Evolutionary conservation across 768 basidiomycete genomes (phyloP), one percentile per base, ranked within the genome.

Genomic region (Termitomyces sp.): DNA sequence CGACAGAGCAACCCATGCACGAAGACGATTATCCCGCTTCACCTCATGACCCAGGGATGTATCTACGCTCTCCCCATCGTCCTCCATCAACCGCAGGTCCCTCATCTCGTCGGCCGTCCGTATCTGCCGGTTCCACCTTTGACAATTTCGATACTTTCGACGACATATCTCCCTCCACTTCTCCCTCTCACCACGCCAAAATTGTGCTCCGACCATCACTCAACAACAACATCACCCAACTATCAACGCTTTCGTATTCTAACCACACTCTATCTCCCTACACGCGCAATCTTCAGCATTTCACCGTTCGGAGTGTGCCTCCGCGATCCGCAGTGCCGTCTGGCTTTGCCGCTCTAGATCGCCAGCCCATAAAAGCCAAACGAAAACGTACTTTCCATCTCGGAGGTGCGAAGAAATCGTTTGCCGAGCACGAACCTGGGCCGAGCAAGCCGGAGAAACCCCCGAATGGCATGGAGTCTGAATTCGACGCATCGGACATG

Each of bases 251-350:
- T 47, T 87, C 85, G 20, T 81, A 87, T 63, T 94, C 93, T 1
- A 93, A 97, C 66, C 96, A 97, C 66, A 99, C 96, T 0, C 76
- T 99, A 3, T 93, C 90, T 0, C 96, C 95, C 0, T 98, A 96
- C 70, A 97, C 95, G 6, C 85, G 93, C 54, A 86, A 88, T 15
- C 78, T 94, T 29, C 87, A 90, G 59, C 94, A 97, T 70, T 95
- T 96, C 69, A 92, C 94, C 1, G 93, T 97, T 13, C 83, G 94
- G 33, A 92, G 91, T 58, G 90, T 88, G 24, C 94, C 93, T 0
- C 90, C 87, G 20, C 76, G 83, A 33, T 66, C 64, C 10, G 66
- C 68, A 8, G 68, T 71, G 26, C 53, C 66, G 3, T 59, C 59
- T 24, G 60, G 63, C 16, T 37, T 60, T 5, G 53, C 58, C 15